A percentile compares a stretch with the other conserved stretches of the same genome.
Evolutionary conservation across 441 rosid genomes (phyloP).

Genomic region (Kokia cookei): DNA sequence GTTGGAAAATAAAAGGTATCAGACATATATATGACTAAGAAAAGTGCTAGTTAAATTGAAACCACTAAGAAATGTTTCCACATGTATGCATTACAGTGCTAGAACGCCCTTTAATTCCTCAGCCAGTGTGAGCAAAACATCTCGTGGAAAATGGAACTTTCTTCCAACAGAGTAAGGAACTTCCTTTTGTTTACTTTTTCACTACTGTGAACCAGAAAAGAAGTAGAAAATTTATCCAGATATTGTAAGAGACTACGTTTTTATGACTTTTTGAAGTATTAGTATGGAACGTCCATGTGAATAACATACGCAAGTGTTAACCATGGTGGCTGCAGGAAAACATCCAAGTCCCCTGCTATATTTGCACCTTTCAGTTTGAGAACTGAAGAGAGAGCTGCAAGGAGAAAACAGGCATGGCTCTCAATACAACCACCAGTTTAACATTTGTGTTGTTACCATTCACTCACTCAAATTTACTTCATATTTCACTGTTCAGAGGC

Average conservation of each 20-base stretch:
- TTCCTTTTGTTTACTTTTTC: neutral
- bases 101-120: constrained; percentile 40
- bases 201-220: neutral
- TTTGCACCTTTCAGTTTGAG: constrained; percentile 62
- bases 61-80: neutral
- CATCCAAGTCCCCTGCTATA: constrained; percentile 47
- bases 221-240: neutral
- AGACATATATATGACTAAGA: neutral
- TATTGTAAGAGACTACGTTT: too few species aligned
- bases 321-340: constrained; percentile 41
- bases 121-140: constrained; percentile 42
- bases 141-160: constrained; percentile 60
- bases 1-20: constrained; percentile 56
- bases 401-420: constrained; percentile 58
- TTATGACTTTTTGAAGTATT: neutral
- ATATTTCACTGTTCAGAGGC: constrained; percentile 28
- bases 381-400: constrained; percentile 80
- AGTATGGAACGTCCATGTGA: neutral
- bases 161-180: constrained; percentile 71
- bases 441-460: neutral
- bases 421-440: neutral
- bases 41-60: neutral
- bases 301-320: too few species aligned
- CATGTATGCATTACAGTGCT: constrained; percentile 29
- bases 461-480: neutral